Conservation (phyloP, 106 monocot species). For the Ottelia alismoides region DNA sequence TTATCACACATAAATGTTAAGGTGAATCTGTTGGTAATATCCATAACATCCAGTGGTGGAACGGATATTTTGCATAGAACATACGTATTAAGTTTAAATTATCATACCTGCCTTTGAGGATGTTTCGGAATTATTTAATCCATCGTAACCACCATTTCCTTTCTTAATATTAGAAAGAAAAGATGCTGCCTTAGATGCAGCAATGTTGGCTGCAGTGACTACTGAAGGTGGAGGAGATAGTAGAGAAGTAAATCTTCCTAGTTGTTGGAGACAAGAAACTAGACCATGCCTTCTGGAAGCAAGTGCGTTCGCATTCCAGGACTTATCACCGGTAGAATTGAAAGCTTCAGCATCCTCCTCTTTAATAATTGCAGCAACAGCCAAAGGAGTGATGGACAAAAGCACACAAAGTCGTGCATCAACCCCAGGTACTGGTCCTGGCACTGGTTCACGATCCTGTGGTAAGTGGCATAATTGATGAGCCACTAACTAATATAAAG, state of each 20-base stretch:
- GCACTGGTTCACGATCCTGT: constrained; percentile 57
- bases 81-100: no score
- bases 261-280: constrained; percentile 51
- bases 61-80: no score
- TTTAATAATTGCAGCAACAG: constrained; percentile 41
- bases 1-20: no score
- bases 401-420: constrained; percentile 78
- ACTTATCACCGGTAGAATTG: constrained; percentile 3
- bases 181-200: constrained; percentile 69
- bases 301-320: constrained; percentile 13
- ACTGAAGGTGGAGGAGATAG: constrained; percentile 54
- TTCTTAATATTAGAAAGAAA: constrained; percentile 43
- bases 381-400: constrained; percentile 53
- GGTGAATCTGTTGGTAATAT: no score
- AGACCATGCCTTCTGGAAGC: constrained; percentile 50
- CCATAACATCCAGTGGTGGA: no score
- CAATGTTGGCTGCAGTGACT: constrained; percentile 48
- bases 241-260: constrained; percentile 55
- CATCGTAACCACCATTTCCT: constrained; percentile 19
- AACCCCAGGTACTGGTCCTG: constrained; percentile 71
- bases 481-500: no score
- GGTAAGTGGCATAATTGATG: not conserved
- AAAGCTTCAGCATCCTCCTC: constrained; percentile 18
- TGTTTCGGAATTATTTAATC: constrained; percentile 18
- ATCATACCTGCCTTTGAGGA: constrained; percentile 48